Base-by-base conservation (phyloP, 106 monocot species). In the Alisma plantagoaquatica region DNA sequence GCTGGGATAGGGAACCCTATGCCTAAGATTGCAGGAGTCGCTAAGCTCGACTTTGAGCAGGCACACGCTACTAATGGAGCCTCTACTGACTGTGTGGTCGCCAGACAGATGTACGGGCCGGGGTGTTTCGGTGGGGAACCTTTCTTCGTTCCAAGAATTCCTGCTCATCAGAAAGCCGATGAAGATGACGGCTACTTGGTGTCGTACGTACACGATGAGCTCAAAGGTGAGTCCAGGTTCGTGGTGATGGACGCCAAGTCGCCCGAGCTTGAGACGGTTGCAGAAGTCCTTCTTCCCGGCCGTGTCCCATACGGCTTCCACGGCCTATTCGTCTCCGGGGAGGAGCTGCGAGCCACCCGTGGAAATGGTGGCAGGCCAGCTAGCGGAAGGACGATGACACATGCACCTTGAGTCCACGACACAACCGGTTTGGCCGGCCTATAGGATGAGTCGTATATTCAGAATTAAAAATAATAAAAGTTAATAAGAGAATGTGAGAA, bases 251-350 rank as follows among this genome's bases (percentile, higher is more conserved):
- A 90, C 65, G 79, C 89, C 2, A 54, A 56, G 49, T 80, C 83
- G 54, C 70, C 79, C 44, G 57, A 69, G 33, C 55, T 90, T 29
- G 90, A 90, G 16, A 33, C 77, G 3, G 83, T 84, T 20, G 90
- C 79, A 15, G 79, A 76, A 65, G 80, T 84, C 28, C 15, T 59
- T 32, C 77, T 84, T 46, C 90, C 90, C 0, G 38, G 57, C 1
- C 70, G 90, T 3, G 90, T 83, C 23, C 90, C 83, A 1, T 84
- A 90, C 27, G 83, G 83, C 22, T 83, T 90, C 57, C 90, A 90
- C 33, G 83, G 90, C 16, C 38, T 90, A 10, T 90, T 90, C 27
- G 68, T 90, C n/a, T n/a, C n/a, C n/a, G n/a, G n/a, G n/a, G n/a
- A n/a, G n/a, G n/a, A 27, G 69, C 56, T 21, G 18, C 42, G 67